Conservation (phyloP, 2,329 filamentous ascomycete genomes). For the Fusarium sp. region DNA sequence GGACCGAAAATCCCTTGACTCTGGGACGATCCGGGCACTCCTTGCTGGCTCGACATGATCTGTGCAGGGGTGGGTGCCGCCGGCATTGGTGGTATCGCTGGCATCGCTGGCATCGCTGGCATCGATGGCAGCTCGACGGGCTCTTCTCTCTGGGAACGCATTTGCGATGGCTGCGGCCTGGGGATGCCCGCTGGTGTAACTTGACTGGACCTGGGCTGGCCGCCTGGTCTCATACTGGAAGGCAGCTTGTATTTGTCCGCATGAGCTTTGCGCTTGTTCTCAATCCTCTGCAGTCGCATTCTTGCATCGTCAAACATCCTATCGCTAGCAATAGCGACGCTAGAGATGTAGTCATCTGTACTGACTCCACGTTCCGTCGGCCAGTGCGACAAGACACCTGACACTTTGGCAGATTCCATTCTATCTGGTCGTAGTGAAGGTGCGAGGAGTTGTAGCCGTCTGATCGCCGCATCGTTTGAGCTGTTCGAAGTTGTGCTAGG, state of each 20-base stretch:
- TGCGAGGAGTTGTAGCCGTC: conserved; percentile 53
- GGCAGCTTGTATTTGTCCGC: conserved; percentile 53
- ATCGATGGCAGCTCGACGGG: conserved; percentile 27
- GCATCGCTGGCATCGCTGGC: no score
- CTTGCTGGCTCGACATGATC: conserved; percentile 55
- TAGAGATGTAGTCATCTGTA: conserved; percentile 55
- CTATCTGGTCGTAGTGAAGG: conserved; percentile 48
- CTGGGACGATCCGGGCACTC: conserved; percentile 52
- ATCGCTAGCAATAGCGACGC: conserved; percentile 53
- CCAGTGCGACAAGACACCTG: conserved; percentile 55
- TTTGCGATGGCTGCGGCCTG: conserved; percentile 23
- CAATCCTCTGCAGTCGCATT: conserved; percentile 51
- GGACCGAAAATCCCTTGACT: conserved; percentile 47
- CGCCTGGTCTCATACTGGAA: conserved; percentile 44
- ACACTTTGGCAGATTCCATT: conserved; percentile 46
- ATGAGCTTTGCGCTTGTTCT: conserved; percentile 52
- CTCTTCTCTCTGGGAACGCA: conserved; percentile 26
- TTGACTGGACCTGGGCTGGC: conserved; percentile 32
- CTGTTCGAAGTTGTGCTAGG: conserved; percentile 18
- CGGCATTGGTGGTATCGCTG: conserved; percentile 32
- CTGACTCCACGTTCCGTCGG: conserved; percentile 54
- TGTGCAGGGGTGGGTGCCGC: conserved; percentile 44
- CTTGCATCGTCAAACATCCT: conserved; percentile 53
- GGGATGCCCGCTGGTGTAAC: background rate
- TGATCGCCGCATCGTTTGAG: conserved; percentile 48